Evolutionary conservation across 129 eudicot genomes (phyloP).

Genomic region (Saussurea involucrata): DNA sequence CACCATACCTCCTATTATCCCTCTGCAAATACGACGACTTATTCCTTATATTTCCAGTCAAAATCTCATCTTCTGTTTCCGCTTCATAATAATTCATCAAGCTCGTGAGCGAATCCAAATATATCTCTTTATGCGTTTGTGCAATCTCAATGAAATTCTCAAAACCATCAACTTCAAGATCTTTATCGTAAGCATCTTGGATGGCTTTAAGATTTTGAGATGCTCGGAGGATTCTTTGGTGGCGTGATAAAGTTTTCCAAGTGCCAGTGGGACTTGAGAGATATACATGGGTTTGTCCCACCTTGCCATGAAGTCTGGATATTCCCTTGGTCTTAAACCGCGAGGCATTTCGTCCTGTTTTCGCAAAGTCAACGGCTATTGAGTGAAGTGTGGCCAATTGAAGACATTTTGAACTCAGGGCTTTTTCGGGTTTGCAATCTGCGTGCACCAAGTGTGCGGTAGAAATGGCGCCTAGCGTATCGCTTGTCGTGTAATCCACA

Average conservation of each 20-base stretch:
- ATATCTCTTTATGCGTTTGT: conserved; percentile 56
- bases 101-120: conserved; percentile 51
- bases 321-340: conserved; percentile 59
- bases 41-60: conserved; percentile 64
- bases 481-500: conserved; percentile 81
- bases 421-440: conserved; percentile 82
- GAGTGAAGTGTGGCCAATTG: conserved; percentile 79
- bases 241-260: conserved; percentile 83
- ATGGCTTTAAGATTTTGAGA: conserved; percentile 18
- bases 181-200: conserved; percentile 54
- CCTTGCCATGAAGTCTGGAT: conserved; percentile 87
- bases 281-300: conserved; percentile 72
- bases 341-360: conserved; percentile 85
- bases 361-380: conserved; percentile 96
- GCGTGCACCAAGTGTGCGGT: conserved; percentile 87
- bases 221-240: conserved; percentile 35
- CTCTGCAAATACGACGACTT: conserved; percentile 56
- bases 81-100: conserved; percentile 71
- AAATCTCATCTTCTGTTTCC: conserved; percentile 66
- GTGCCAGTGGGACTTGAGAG: conserved; percentile 66
- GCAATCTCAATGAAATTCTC: conserved; percentile 51
- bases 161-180: conserved; percentile 58
- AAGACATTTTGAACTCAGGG: conserved; percentile 71
- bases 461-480: conserved; percentile 76
- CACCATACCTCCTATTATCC: conserved; percentile 75